Evolutionary conservation across 2,329 filamentous ascomycete species (phyloP).

Genomic region (Trichoderma afroharzianum): DNA sequence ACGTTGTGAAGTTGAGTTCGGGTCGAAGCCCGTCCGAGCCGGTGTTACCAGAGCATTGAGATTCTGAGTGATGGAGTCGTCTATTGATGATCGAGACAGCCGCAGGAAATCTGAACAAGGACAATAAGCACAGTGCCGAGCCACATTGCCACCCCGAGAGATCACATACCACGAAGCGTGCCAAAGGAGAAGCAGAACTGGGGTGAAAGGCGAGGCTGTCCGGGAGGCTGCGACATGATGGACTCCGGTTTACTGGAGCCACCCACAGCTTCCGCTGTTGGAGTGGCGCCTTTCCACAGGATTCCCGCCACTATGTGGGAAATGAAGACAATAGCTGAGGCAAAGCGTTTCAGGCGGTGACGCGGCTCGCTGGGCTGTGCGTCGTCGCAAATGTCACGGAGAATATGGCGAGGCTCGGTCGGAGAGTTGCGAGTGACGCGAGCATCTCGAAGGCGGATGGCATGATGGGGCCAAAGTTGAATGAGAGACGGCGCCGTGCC

Average conservation of each 20-base stretch:
- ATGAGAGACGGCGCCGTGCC: neutral
- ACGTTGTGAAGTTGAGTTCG: constrained; percentile 67
- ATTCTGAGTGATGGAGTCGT: constrained; percentile 91
- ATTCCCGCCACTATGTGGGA: constrained; percentile 45
- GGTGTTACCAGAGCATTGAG: constrained; percentile 86
- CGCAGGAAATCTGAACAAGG: constrained; percentile 79
- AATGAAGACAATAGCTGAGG: neutral
- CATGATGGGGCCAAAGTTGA: neutral
- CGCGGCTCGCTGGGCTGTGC: constrained; percentile 12
- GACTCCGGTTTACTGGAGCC: constrained; percentile 27
- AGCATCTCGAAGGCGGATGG: neutral
- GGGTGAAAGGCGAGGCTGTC: constrained; percentile 57
- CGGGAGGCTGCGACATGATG: constrained; percentile 46
- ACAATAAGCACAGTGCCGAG: neutral
- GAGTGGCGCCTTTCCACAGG: constrained; percentile 46
- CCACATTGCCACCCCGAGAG: neutral
- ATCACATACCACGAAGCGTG: constrained; percentile 59
- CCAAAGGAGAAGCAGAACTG: constrained; percentile 75
- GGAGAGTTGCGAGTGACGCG: neutral
- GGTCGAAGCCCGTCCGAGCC: constrained; percentile 69
- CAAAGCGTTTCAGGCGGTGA: neutral
- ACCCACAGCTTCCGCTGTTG: constrained; percentile 36
- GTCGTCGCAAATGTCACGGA: neutral
- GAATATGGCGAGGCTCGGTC: neutral
- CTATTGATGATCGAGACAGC: constrained; percentile 76